phyloP scores from a whole-genome alignment of 129 eudicot species.

The Lactuca sativa region DNA sequence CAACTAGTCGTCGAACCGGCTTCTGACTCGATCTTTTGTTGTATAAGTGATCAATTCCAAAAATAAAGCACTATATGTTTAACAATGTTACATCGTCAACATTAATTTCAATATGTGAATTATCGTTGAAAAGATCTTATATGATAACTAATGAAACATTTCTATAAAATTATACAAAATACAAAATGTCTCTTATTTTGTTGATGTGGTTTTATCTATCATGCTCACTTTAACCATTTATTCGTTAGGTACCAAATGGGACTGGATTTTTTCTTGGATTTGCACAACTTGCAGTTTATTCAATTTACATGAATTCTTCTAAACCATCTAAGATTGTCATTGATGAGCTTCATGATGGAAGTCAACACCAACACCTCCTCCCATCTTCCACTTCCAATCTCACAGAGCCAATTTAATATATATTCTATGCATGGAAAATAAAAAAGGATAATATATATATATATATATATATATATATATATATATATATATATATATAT shows the following conservation, averaged over 20 bases:
- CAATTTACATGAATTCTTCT: slow-evolving; percentile 28
- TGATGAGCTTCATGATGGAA: slow-evolving; percentile 20
- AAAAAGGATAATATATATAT: no score
- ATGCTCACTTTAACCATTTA: neutral
- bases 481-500: no score
- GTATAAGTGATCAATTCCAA: no score
- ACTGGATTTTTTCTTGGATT: slow-evolving; percentile 50
- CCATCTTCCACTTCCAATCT: slow-evolving; percentile 20
- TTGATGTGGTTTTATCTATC: neutral
- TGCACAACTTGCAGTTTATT: slow-evolving; percentile 48
- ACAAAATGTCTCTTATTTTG: neutral
- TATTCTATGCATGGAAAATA: neutral
- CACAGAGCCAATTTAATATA: neutral
- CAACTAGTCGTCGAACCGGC: no score
- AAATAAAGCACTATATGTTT: no score
- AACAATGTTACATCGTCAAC: no score
- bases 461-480: no score
- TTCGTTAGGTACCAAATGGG: slow-evolving; percentile 60
- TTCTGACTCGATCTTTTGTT: no score
- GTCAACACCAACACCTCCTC: slow-evolving; percentile 33
- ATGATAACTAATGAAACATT: no score
- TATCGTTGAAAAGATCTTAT: no score
- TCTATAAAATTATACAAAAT: no score
- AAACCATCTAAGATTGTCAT: slow-evolving; percentile 14
- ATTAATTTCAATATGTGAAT: no score